Percentiles rank a stretch among this genome's conserved stretches.
These are phyloP conservation scores for Alternaria arborescens DNA, from an alignment of 2,329 filamentous ascomycete species.

Conservation along the genomic window DNA sequence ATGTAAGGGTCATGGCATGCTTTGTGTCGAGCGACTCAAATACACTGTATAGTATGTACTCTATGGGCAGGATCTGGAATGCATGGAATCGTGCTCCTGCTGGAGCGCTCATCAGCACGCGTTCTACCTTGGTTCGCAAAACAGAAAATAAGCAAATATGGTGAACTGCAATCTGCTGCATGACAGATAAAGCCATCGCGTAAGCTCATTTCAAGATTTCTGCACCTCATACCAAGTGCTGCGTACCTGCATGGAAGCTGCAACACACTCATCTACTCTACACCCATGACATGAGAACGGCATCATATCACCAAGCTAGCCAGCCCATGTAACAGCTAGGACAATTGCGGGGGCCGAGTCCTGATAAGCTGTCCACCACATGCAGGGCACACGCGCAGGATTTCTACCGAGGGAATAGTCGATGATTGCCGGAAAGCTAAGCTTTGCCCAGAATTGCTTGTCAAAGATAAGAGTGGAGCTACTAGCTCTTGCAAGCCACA, in stretches of 20 bases:
- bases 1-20: neutral
- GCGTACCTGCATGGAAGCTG: neutral
- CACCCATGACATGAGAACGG: neutral
- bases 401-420: neutral
- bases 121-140: neutral
- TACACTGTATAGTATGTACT: constrained; percentile 14
- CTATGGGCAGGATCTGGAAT: neutral
- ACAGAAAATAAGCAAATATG: neutral
- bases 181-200: neutral
- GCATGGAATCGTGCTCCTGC: neutral
- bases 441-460: constrained; percentile 29
- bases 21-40: neutral
- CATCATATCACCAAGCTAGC: neutral
- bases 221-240: neutral
- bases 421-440: constrained; percentile 7
- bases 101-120: neutral
- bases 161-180: neutral
- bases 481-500: constrained; percentile 9
- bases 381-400: constrained; percentile 2
- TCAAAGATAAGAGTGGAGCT: constrained; percentile 28
- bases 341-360: neutral
- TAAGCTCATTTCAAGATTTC: neutral
- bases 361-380: neutral
- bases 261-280: neutral
- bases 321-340: neutral